Conservation (phyloP, 2,329 filamentous ascomycete species). For the Juglanconis oblonga region DNA sequence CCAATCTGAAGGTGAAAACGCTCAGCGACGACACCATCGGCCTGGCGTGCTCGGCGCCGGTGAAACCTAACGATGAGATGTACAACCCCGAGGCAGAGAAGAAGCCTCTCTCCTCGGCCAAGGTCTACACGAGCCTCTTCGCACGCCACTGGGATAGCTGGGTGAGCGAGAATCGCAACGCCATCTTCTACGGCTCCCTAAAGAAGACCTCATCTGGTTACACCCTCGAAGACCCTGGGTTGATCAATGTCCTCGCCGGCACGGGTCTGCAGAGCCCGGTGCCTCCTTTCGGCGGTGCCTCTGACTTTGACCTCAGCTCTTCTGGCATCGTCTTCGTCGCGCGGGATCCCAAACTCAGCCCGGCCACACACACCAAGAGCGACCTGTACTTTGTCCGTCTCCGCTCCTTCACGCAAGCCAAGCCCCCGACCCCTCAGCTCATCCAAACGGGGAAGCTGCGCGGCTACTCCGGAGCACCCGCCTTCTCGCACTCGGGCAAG, state of each 20-base stretch:
- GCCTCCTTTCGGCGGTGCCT: constrained; percentile 72
- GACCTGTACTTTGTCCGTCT: constrained; percentile 75
- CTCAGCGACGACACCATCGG: constrained; percentile 49
- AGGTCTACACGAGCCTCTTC: constrained; percentile 71
- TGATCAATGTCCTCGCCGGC: constrained; percentile 63
- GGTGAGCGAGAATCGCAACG: constrained; percentile 63
- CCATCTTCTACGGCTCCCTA: constrained; percentile 71
- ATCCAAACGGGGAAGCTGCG: constrained; percentile 55
- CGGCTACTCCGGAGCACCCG: constrained; percentile 64
- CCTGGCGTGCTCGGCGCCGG: constrained; percentile 60
- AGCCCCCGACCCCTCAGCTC: constrained; percentile 49
- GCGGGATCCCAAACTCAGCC: constrained; percentile 69
- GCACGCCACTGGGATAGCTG: constrained; percentile 84
- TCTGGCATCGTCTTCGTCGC: constrained; percentile 70
- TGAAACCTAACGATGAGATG: constrained; percentile 66
- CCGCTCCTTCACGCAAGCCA: constrained; percentile 53
- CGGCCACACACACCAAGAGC: constrained; percentile 74
- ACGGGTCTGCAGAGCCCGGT: constrained; percentile 64
- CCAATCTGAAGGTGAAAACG: constrained; percentile 57
- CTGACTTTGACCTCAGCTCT: constrained; percentile 74
- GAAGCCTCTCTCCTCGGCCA: constrained; percentile 61
- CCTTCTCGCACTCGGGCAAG: constrained; percentile 71
- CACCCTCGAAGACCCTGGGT: constrained; percentile 38
- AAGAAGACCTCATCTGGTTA: constrained; percentile 39
- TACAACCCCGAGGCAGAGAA: constrained; percentile 62